Evolutionary conservation across 805 yeast species (phyloP).

Genomic region (Wickerhamomyces ciferrii): DNA sequence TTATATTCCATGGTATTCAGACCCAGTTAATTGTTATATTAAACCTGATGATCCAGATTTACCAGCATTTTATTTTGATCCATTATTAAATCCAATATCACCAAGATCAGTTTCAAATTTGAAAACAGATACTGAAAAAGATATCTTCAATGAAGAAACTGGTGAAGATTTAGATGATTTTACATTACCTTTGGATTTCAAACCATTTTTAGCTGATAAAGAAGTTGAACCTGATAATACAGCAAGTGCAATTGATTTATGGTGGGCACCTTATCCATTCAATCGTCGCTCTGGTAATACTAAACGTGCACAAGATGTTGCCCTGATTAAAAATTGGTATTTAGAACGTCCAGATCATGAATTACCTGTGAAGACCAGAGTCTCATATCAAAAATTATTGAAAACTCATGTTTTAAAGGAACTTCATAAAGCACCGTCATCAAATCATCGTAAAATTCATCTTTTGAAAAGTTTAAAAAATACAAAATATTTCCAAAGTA

Average conservation of each 20-base stretch:
- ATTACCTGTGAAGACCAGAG: conserved; percentile 70
- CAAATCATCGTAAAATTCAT: conserved; percentile 45
- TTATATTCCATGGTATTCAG: conserved; percentile 54
- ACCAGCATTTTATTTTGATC: conserved; percentile 53
- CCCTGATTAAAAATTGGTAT: conserved; percentile 81
- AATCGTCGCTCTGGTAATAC: conserved; percentile 66
- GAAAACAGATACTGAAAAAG: conserved; percentile 16
- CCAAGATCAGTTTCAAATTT: conserved; percentile 22
- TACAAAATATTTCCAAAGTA: conserved; percentile 88
- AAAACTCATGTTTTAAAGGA: conserved; percentile 71
- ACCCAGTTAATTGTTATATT: conserved; percentile 50
- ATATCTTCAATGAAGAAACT: conserved; percentile 20
- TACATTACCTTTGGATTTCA: conserved; percentile 34
- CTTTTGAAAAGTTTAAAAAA: conserved; percentile 60
- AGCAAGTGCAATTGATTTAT: conserved; percentile 57
- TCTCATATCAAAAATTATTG: conserved; percentile 86
- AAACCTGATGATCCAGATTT: conserved; percentile 37
- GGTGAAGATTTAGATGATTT: conserved; percentile 35
- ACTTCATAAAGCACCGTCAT: conserved; percentile 43
- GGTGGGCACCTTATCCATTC: conserved; percentile 84
- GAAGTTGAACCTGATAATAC: conserved; percentile 40
- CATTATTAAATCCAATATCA: conserved; percentile 51
- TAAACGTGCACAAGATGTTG: conserved; percentile 85
- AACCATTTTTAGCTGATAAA: conserved; percentile 47
- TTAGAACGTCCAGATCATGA: conserved; percentile 55